phyloP scores from a whole-genome alignment of 2,329 filamentous ascomycete genomes.

The Chalaropsis ovoidea region DNA sequence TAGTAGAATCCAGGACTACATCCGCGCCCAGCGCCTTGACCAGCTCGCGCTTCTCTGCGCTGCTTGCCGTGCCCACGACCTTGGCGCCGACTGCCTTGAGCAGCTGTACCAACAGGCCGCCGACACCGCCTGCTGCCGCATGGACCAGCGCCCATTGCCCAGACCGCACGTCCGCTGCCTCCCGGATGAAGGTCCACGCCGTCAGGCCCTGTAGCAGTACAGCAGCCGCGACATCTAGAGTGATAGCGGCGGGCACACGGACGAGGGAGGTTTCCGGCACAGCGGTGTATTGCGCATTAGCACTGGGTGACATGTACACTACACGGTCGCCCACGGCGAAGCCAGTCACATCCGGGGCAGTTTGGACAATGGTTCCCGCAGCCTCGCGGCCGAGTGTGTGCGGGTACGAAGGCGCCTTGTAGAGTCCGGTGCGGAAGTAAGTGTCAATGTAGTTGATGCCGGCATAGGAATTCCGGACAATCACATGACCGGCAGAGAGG shows the following conservation, averaged over 20 bases:
- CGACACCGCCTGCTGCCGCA: constrained; percentile 75
- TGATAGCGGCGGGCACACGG: constrained; percentile 53
- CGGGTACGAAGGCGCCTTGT: constrained; percentile 49
- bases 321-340: constrained; percentile 60
- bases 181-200: constrained; percentile 66
- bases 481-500: constrained; percentile 49
- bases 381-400: constrained; percentile 72
- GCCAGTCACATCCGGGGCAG: constrained; percentile 44
- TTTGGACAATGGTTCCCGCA: constrained; percentile 57
- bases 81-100: constrained; percentile 61
- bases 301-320: constrained; percentile 50
- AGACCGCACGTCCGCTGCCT: constrained; percentile 62
- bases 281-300: constrained; percentile 49
- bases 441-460: constrained; percentile 56
- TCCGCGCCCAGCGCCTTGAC: constrained; percentile 62
- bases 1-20: constrained; percentile 45
- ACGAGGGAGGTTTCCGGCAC: constrained; percentile 46
- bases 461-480: constrained; percentile 51
- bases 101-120: constrained; percentile 64
- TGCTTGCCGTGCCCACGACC: constrained; percentile 70
- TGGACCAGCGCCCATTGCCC: constrained; percentile 78
- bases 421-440: constrained; percentile 81
- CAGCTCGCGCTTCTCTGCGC: constrained; percentile 58
- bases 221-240: constrained; percentile 55
- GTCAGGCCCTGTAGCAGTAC: constrained; percentile 73